phyloP scores from a whole-genome alignment of 2,329 filamentous ascomycete genomes.

The Sporothrix globosa region DNA sequence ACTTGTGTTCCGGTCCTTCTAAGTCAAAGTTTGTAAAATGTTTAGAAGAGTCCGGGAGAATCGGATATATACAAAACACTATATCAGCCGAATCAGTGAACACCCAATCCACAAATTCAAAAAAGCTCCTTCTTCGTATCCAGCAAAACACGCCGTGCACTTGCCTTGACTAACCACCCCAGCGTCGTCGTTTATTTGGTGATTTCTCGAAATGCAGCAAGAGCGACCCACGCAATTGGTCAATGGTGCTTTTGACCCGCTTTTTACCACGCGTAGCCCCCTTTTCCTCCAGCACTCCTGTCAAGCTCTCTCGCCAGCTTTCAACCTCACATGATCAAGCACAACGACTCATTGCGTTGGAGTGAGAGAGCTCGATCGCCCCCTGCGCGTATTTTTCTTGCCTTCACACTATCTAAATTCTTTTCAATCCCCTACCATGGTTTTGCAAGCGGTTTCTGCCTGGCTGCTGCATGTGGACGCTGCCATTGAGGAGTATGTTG shows the following conservation, averaged over 20 bases:
- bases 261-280: constrained; percentile 12
- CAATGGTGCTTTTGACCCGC: constrained; percentile 4
- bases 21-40: no score
- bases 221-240: constrained; percentile 20
- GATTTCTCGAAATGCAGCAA: constrained; percentile 4
- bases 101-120: no score
- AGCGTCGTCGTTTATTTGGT: background rate
- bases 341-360: background rate
- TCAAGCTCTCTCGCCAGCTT: constrained; percentile 8
- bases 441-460: constrained; percentile 22
- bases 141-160: background rate
- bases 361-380: background rate
- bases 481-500: constrained; percentile 21
- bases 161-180: background rate
- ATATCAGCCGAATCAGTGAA: no score
- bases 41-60: no score
- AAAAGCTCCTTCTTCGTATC: background rate
- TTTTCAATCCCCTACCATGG: constrained; percentile 15
- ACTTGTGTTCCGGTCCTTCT: no score
- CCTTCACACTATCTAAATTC: background rate
- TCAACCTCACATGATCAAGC: constrained; percentile 26
- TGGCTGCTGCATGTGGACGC: constrained; percentile 30
- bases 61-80: no score
- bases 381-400: background rate
- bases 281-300: constrained; percentile 20